phyloP scores from a whole-genome alignment of 345 rosid species.

The Gossypium rotundifolium region DNA sequence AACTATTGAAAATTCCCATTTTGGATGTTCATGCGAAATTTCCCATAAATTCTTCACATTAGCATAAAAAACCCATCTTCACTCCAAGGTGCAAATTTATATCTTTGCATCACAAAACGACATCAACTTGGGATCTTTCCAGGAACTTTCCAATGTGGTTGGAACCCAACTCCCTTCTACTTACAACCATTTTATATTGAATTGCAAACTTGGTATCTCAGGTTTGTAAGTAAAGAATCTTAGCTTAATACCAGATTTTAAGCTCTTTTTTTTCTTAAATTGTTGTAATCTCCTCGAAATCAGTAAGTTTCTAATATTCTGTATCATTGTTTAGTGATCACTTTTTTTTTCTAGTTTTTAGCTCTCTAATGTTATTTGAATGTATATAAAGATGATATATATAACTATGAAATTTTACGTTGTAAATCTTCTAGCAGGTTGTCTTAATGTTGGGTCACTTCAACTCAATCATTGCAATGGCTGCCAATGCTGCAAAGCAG shows the following conservation, averaged over 20 bases:
- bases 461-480: not conserved
- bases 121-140: conserved; percentile 1
- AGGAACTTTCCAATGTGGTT: conserved; percentile 13
- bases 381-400: not conserved
- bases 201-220: not conserved
- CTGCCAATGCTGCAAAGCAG: conserved; percentile 5
- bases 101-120: not conserved
- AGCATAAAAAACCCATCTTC: not conserved
- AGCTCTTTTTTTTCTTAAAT: not conserved
- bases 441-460: not conserved
- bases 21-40: conserved; percentile 12
- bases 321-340: not conserved
- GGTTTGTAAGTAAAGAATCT: not conserved
- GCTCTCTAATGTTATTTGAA: not conserved
- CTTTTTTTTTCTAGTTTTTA: not conserved
- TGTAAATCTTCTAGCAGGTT: not conserved
- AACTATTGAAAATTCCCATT: not conserved
- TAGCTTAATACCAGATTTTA: not conserved
- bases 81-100: not conserved
- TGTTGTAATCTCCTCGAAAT: not conserved
- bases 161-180: not conserved
- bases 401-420: not conserved
- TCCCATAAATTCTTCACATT: not conserved
- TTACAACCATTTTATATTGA: conserved; percentile 1
- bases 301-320: not conserved